phyloP scores from a whole-genome alignment of 164 flowering plant species.

The Cinnamomum micranthum region DNA sequence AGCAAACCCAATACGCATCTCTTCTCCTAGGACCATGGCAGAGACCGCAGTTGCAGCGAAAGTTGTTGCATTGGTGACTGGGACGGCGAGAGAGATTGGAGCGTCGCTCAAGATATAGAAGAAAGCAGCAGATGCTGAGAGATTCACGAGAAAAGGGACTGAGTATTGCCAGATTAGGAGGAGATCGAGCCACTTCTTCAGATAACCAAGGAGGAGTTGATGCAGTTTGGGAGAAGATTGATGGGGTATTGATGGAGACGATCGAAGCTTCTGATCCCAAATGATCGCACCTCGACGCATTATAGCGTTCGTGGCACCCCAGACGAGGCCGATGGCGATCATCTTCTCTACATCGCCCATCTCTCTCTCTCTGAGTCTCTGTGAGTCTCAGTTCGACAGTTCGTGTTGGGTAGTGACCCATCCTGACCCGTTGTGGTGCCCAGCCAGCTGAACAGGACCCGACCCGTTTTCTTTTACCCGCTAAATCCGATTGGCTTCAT shows the following conservation, averaged over 20 bases:
- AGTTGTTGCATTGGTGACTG: slow-evolving; percentile 91
- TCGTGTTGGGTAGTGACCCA: too few species aligned
- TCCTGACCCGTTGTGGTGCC: neutral
- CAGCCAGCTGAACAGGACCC: neutral
- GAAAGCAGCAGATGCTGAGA: slow-evolving; percentile 88
- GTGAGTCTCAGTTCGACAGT: too few species aligned
- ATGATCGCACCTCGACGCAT: slow-evolving; percentile 84
- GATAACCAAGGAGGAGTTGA: slow-evolving; percentile 20
- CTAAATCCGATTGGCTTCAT: neutral
- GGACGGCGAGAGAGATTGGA: slow-evolving; percentile 89
- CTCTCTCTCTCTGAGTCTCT: neutral
- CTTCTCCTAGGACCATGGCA: slow-evolving; percentile 74
- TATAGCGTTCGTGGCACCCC: slow-evolving; percentile 94
- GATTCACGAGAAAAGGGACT: slow-evolving; percentile 66
- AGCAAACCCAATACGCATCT: slow-evolving; percentile 48
- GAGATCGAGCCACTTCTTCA: slow-evolving; percentile 50
- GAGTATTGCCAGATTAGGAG: slow-evolving; percentile 78
- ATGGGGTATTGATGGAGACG: slow-evolving; percentile 14
- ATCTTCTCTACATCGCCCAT: slow-evolving; percentile 70
- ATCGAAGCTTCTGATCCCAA: slow-evolving; percentile 59
- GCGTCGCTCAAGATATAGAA: slow-evolving; percentile 57
- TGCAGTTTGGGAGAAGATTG: slow-evolving; percentile 17
- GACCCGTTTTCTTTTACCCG: neutral
- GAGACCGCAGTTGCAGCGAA: slow-evolving; percentile 85
- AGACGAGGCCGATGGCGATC: slow-evolving; percentile 80